Conservation (phyloP, 805 yeast genomes). For the Saccharomyces kudriavzevii region DNA sequence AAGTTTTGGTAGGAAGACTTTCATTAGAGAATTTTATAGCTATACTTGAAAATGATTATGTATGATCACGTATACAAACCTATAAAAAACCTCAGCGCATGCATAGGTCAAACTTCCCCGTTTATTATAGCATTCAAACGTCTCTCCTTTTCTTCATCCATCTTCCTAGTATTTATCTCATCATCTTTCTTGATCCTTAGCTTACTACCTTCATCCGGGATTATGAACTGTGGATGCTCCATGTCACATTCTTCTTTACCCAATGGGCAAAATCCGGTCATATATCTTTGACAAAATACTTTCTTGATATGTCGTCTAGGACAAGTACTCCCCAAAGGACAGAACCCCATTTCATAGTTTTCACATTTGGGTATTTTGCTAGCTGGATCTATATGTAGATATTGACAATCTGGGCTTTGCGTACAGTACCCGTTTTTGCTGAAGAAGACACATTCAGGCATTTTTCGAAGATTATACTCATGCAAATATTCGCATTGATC, state of each 20-base stretch:
- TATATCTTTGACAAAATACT: slow-evolving; percentile 65
- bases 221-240: slow-evolving; percentile 72
- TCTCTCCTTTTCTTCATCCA: slow-evolving; percentile 30
- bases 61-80: slow-evolving; percentile 1
- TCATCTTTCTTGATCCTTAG: slow-evolving; percentile 26
- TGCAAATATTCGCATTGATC: slow-evolving; percentile 94
- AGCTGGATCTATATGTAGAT: slow-evolving; percentile 83
- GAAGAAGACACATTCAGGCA: slow-evolving; percentile 93
- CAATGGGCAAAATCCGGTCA: slow-evolving; percentile 89
- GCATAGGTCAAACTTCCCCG: slow-evolving; percentile 15
- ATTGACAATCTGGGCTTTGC: slow-evolving; percentile 89
- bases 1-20: slow-evolving; percentile 6
- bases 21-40: slow-evolving; percentile 1
- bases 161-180: slow-evolving; percentile 29
- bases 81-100: background rate
- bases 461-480: slow-evolving; percentile 85
- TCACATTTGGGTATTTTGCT: slow-evolving; percentile 82
- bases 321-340: slow-evolving; percentile 87
- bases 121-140: slow-evolving; percentile 31
- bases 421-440: slow-evolving; percentile 77
- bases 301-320: slow-evolving; percentile 71
- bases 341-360: slow-evolving; percentile 79
- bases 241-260: slow-evolving; percentile 68
- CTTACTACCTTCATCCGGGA: slow-evolving; percentile 34
- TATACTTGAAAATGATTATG: background rate